Conservation (phyloP, 176 grass and related monocot species). For the Avena insularis region DNA sequence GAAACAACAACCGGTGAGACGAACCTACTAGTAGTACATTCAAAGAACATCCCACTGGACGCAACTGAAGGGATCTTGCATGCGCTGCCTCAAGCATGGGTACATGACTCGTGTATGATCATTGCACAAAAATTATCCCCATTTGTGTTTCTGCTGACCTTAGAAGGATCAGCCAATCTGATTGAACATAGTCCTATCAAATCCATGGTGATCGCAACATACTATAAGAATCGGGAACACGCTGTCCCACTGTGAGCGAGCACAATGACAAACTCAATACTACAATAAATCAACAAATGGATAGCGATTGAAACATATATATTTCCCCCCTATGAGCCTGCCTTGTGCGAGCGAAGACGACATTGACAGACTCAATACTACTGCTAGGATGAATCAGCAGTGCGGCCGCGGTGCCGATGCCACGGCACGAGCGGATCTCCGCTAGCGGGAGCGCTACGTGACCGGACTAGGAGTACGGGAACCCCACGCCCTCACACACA, state of each 20-base stretch:
- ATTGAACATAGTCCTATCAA: not conserved
- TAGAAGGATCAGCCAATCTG: not conserved
- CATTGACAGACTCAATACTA: not conserved
- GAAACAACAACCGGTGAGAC: not conserved
- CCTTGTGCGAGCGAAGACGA: not conserved
- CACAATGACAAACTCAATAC: not conserved
- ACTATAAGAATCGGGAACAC: not conserved
- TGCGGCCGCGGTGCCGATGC: not conserved
- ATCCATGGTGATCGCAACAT: not conserved
- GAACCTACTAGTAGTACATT: not conserved
- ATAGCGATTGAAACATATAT: not conserved
- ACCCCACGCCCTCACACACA: not conserved
- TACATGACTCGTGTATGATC: not conserved
- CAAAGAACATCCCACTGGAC: not conserved
- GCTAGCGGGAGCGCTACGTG: not conserved
- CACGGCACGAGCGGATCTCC: slow-evolving; percentile 44
- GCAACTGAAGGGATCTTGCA: slow-evolving; percentile 18
- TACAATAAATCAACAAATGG: not conserved
- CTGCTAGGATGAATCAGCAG: not conserved
- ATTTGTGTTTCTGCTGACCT: not conserved
- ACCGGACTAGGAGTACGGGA: not conserved
- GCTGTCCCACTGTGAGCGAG: not conserved
- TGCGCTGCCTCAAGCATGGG: not conserved
- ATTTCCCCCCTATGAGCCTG: not conserved
- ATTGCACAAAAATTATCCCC: not conserved